Base-by-base conservation (phyloP, 169 alveolate species). In the Plasmodium relictum region DNA sequence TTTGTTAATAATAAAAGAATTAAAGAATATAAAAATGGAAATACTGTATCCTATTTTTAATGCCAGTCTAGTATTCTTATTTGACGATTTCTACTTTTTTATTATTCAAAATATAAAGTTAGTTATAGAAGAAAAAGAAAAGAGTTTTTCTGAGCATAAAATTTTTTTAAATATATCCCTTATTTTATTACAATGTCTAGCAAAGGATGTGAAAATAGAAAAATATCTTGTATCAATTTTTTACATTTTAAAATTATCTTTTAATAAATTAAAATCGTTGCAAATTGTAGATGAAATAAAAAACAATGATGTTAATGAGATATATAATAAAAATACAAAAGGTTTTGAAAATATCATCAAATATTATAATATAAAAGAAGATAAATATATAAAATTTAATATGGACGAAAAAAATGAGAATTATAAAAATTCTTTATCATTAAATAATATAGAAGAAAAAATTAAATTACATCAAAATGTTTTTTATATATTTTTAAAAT, bases 41-140 rank as follows among this genome's bases (percentile, higher is more conserved):
- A 52, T 83, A 24, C 44, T 83, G 2, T 83, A 83, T 83, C 91
- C 91, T 72, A 83, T 83, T 83, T 83, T 83, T 83, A 83, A 83
- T 62, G 83, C 91, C 20, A 83, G 91, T 26, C 45, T 83, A 61
- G 83, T 69, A 71, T 83, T 83, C 31, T 61, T 83, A 41, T 83
- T 83, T 83, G 91, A 83, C 39, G 91, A 83, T 31, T 83, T 68
- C 54, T 83, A 83, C 39, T 83, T 83, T 68, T 83, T 83, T 61
- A 83, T 83, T 61, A 83, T 83, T 66, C 91, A 83, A 20, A 83
- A 83, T 83, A 83, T 83, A 54, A 83, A 83, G 18, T 54, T 83
- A 83, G 73, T 83, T 18, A 56, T 83, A 39, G 91, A 83, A 18
- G 91, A 58, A 26, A 83, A 68, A 45, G 91, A 83, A 39, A 83